Evolutionary conservation across 2,329 filamentous ascomycete species (phyloP).

Genomic region (Dactylella cylindrospora): DNA sequence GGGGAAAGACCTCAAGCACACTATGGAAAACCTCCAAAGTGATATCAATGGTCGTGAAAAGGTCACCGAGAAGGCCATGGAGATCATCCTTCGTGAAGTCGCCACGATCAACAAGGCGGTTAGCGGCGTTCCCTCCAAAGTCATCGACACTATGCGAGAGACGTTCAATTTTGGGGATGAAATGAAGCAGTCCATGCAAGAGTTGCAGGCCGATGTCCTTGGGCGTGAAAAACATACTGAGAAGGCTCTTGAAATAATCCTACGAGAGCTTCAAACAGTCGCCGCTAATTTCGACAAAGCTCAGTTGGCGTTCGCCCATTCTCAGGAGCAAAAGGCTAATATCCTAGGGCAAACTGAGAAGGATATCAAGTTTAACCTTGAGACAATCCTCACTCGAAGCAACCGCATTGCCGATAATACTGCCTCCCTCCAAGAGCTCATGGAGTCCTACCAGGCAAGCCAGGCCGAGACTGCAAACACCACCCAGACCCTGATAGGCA

Average conservation of each 20-base stretch:
- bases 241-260: conserved; percentile 40
- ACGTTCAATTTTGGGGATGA: conserved; percentile 23
- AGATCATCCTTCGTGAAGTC: conserved; percentile 55
- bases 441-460: conserved; percentile 24
- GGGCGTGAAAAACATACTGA: conserved; percentile 42
- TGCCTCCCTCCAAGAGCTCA: conserved; percentile 37
- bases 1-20: conserved; percentile 70
- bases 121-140: conserved; percentile 17
- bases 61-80: conserved; percentile 69
- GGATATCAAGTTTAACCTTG: conserved; percentile 42
- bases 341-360: conserved; percentile 26
- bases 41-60: conserved; percentile 72
- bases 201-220: conserved; percentile 38
- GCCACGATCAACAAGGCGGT: conserved; percentile 38
- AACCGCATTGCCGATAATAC: conserved; percentile 38
- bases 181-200: conserved; percentile 35
- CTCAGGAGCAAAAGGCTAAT: conserved; percentile 37
- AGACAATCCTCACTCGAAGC: conserved; percentile 38
- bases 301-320: conserved; percentile 35
- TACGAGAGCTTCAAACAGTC: conserved; percentile 41
- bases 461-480: conserved; percentile 14
- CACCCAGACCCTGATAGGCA: conserved; percentile 9
- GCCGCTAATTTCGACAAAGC: conserved; percentile 43
- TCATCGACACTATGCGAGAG: conserved; percentile 26
- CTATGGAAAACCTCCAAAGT: conserved; percentile 82